These are phyloP conservation scores for Chlorella sp. DNA, from an alignment of 139 green algal genomes.

Conservation along the genomic window DNA sequence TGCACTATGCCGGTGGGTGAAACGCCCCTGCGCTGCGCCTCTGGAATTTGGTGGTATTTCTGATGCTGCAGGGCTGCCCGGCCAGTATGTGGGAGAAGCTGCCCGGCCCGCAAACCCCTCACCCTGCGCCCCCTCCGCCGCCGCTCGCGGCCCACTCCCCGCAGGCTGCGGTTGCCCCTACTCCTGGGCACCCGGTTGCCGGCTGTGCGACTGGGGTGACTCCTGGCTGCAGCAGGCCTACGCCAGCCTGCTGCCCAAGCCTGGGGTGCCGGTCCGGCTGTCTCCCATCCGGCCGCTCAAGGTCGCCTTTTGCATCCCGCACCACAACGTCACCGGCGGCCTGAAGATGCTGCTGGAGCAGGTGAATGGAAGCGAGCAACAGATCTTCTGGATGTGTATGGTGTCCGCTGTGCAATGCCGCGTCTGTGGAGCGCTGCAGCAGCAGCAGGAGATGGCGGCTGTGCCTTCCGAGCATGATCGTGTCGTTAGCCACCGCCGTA, in stretches of 20 bases:
- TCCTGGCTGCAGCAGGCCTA: conserved; percentile 23
- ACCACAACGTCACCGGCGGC: conserved; percentile 71
- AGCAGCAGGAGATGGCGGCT: too few species aligned
- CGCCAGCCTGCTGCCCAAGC: not conserved
- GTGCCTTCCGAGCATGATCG: too few species aligned
- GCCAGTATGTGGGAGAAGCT: too few species aligned
- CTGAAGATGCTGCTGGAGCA: conserved; percentile 73
- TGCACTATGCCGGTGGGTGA: conserved; percentile 12
- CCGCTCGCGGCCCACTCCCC: not conserved
- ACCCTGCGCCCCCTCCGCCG: too few species aligned
- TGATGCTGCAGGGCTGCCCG: too few species aligned
- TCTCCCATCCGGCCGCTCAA: conserved; percentile 50
- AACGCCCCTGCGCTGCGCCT: too few species aligned
- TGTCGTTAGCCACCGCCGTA: too few species aligned
- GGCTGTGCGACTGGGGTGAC: conserved; percentile 32
- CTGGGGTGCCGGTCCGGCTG: conserved; percentile 33
- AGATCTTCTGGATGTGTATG: too few species aligned
- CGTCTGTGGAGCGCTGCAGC: too few species aligned
- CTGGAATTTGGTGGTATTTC: too few species aligned
- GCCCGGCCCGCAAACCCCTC: too few species aligned
- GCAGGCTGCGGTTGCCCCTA: conserved; percentile 17
- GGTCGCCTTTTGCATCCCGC: conserved; percentile 68
- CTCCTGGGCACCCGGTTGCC: conserved; percentile 16
- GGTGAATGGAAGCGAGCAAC: not conserved
- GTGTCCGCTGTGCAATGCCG: too few species aligned